phyloP scores from a whole-genome alignment of 2,329 filamentous ascomycete genomes.

The Akanthomyces dipterigenus region DNA sequence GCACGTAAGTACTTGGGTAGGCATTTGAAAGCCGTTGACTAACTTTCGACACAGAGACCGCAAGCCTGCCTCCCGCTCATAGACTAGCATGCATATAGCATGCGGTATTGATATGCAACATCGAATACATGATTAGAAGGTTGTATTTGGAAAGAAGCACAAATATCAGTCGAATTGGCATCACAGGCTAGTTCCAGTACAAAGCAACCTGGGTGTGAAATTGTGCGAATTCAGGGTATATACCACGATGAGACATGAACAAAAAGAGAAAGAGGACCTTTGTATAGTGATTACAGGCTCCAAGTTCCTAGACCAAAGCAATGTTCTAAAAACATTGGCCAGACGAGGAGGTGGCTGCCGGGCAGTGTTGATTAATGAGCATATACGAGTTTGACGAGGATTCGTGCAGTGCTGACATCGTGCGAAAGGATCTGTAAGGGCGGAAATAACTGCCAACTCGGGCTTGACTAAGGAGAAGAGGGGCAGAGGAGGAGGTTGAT shows the following conservation, averaged over 20 bases:
- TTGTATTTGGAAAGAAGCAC: background rate
- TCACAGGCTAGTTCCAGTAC: background rate
- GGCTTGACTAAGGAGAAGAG: conserved; percentile 10
- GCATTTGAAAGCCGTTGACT: background rate
- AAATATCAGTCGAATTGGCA: background rate
- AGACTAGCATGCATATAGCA: background rate
- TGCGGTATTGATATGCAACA: background rate
- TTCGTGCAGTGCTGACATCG: background rate
- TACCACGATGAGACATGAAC: background rate
- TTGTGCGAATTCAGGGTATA: background rate
- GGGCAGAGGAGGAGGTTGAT: conserved; percentile 14
- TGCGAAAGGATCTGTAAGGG: background rate
- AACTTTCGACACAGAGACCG: background rate
- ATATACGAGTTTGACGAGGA: background rate
- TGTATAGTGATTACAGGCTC: background rate
- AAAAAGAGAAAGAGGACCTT: background rate
- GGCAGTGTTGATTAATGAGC: conserved; percentile 2
- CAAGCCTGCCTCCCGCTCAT: conserved; percentile 4
- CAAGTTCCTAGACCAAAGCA: background rate
- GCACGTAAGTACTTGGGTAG: conserved; percentile 65
- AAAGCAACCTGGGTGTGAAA: background rate
- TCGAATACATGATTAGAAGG: background rate
- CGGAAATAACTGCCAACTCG: background rate
- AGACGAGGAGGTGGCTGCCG: background rate
- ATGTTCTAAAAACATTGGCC: background rate